Base-by-base conservation (phyloP, 495 filamentous ascomycete species). In the Amniculicola lignicola region DNA sequence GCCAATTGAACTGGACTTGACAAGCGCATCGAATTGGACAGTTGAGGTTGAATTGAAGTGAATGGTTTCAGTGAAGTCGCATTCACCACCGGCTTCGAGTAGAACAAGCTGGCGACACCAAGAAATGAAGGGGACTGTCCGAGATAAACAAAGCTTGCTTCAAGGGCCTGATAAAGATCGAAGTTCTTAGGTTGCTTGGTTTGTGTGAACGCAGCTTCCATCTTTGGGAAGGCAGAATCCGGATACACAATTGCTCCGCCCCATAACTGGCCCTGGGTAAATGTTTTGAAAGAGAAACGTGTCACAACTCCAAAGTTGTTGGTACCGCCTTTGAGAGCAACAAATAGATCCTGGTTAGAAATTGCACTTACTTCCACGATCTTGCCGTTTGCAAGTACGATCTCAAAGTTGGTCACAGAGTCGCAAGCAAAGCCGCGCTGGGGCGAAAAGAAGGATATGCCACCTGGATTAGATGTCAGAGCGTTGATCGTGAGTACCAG, bases 291-390 rank as follows among this genome's bases (percentile, higher is more conserved):
- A 16, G 54, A 54, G 35, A 72, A 68, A 1, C 50, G 38, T 0
- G 71, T 73, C 9, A 77, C 65, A 33, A 78, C 61, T n/a, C 75
- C 73, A 35, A 78, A 75, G 57, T 75, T 75, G 23, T 66, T 69
- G 19, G n/a, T 24, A 11, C 71, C 73, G n/a, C 74, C 75, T 29
- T 68, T 62, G 16, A 77, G 57, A 7, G 70, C 75, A 48, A 59
- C 63, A 15, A 66, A 73, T 0, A 77, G 69, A 24, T 76, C 70
- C 0, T 63, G 60, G 53, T 75, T 43, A 9, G 39, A 33, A 1
- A 42, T 46, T 2, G 35, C 27, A 51, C 61, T 66, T 19, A 52
- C 69, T 15, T 66, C 56, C 22, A 68, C 37, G 18, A 70, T 48
- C 10, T 22, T 18, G 10, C 69, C 64, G 37, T 25, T 31, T 5